Evolutionary conservation across 495 filamentous ascomycete genomes (phyloP), one percentile per base, ranked within the genome.

Genomic region (Penicillium longicatenatum): DNA sequence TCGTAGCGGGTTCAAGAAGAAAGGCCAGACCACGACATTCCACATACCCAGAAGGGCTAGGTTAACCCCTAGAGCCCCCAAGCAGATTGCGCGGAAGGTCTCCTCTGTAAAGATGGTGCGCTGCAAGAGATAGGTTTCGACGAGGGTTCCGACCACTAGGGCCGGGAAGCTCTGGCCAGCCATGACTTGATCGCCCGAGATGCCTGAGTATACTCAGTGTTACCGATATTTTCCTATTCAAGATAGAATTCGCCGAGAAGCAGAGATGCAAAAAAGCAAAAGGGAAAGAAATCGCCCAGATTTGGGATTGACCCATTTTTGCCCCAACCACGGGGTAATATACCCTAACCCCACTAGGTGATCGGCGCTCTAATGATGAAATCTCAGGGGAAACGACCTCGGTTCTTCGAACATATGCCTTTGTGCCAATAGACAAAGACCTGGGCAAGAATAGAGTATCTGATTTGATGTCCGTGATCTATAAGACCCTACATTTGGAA

Each of bases 1-100:
- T 0, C 83, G 78, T 33, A 89, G 59, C 0, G 93, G 91, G n/a
- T 83, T 91, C 57, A 95, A 75, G 62, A 86, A 78, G 43, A 82
- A 78, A 4, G 91, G 92, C 64, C 87, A 95, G 39, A 93, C 63
- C 2, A 91, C 47, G 1, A 85, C 61, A 4, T 61, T 71, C 71
- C 80, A 92, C 20, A 82, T 42, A 2, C 52, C 52, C n/a, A 60
- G 37, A 6, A 72, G 29, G 1, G 59, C 10, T 16, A 75, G 17
- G 33, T 75, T 76, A 20, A 68, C 58, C 0, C 62, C 63, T 6
- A 70, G 24, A 6, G 67, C 52, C 3, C 58, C 55, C 0, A 73
- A 48, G 11, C 54, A 50, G 4, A 71, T 48, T 2, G 62, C 64
- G 10, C 62, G 60, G 17, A 75, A 70, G 2, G 63, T 42, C n/a